These are phyloP conservation scores for Ormosia semicastrata DNA, from an alignment of 306 rosid genomes.

Conservation along the genomic window DNA sequence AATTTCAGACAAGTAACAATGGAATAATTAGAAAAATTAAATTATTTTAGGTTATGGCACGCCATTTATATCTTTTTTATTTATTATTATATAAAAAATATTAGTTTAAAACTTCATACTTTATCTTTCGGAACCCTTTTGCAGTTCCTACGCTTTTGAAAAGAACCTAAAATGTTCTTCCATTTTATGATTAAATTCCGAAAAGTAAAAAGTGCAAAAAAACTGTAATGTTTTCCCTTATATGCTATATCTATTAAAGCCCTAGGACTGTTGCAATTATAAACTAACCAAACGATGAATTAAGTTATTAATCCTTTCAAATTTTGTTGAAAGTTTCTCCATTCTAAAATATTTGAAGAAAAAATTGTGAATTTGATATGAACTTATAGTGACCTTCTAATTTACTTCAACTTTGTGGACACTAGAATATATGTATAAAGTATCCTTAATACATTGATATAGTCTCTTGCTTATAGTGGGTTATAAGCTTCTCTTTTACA, in stretches of 20 bases:
- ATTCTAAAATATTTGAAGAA: not conserved
- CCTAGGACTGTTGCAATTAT: not conserved
- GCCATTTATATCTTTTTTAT: not conserved
- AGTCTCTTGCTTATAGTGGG: not conserved
- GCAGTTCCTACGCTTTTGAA: no score
- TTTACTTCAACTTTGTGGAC: not conserved
- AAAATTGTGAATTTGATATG: not conserved
- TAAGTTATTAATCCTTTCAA: not conserved
- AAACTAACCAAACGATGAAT: not conserved
- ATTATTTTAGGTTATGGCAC: not conserved
- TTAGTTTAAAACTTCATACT: no score
- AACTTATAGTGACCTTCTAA: not conserved
- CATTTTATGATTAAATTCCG: conserved; percentile 28
- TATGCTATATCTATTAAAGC: not conserved
- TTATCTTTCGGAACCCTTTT: no score
- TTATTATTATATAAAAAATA: no score
- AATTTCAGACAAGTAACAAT: not conserved
- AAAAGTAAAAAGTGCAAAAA: conserved; percentile 24
- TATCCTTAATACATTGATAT: no score
- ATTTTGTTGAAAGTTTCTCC: not conserved
- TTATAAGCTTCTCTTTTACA: not conserved
- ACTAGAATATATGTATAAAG: not conserved
- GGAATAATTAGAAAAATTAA: not conserved
- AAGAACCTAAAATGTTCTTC: conserved; percentile 1
- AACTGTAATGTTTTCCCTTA: not conserved